Base-by-base conservation (phyloP, 2,329 filamentous ascomycete genomes). In the Aspergillus sp. region DNA sequence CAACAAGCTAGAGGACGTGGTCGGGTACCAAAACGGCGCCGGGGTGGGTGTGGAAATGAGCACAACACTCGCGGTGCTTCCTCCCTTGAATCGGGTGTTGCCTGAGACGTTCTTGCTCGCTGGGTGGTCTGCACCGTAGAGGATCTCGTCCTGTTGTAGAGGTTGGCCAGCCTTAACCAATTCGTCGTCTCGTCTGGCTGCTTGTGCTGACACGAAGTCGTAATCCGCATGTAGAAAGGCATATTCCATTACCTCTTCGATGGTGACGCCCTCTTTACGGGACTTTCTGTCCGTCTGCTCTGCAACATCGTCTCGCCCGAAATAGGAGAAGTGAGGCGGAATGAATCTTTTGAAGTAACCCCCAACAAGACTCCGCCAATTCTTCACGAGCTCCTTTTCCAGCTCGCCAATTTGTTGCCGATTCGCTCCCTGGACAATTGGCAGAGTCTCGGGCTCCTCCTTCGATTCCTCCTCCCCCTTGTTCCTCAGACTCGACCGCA, bases 331-430 rank as follows among this genome's bases (percentile, higher is more conserved):
- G 67, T 87, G 79, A 43, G 87, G 78, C 0, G 93, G 91, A 56
- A 82, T 84, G 72, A 97, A 97, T 39, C 93, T 83, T 50, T 87
- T 82, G 64, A 95, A 98, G 70, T 98, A 98, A 27, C 93, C 93
- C 43, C 93, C 93, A 5, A 98, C 86, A 0, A 88, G 84, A 51
- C 83, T 79, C 64, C 84, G 86, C 82, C 95, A 98, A 47, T 85
- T 80, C 33, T 79, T 73, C 22, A 96, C 79, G 7, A 97, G 76
- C 13, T 78, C 75, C 48, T 75, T 80, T 66, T 95, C 85, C 44
- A 95, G 72, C 47, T 82, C 74, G 48, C 84, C 73, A 10, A 87
- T 83, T 55, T 82, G 84, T 20, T 74, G 68, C 30, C 77, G 74
- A 58, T 84, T 79, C 33, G 74, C 76, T 15, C 73, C 72, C 45